These are phyloP conservation scores for Moricandia arvensis DNA, from an alignment of 345 rosid species.

Conservation along the genomic window DNA sequence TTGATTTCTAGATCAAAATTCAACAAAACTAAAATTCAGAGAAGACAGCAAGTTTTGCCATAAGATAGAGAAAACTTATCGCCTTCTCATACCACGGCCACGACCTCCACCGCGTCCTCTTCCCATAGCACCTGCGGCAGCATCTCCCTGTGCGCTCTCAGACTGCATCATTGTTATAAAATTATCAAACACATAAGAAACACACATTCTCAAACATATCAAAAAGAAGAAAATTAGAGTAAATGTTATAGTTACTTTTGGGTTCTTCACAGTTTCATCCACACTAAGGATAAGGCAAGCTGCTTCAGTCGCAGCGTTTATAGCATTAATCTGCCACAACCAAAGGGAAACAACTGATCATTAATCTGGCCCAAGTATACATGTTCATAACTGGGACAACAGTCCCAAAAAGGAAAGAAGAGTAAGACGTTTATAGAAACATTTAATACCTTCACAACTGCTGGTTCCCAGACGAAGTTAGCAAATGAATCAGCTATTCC, in stretches of 20 bases:
- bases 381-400: too few relatives aligned
- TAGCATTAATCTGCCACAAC: too few relatives aligned
- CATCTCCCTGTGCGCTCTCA: slow-evolving; percentile 97
- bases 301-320: too few relatives aligned
- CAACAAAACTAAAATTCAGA: slow-evolving; percentile 19
- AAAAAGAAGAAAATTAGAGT: too few relatives aligned
- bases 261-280: too few relatives aligned
- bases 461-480: slow-evolving; percentile 99
- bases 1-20: slow-evolving; percentile 21
- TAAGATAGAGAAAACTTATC: slow-evolving; percentile 44
- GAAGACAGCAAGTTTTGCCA: slow-evolving; percentile 11
- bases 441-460: slow-evolving; percentile 97
- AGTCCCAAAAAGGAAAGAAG: too few relatives aligned
- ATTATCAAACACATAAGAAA: background rate
- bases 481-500: slow-evolving; percentile 96
- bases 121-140: slow-evolving; percentile 88
- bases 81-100: slow-evolving; percentile 96
- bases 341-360: too few relatives aligned
- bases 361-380: too few relatives aligned
- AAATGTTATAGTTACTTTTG: too few relatives aligned
- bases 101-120: slow-evolving; percentile 89
- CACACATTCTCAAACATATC: too few relatives aligned
- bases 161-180: slow-evolving; percentile 50
- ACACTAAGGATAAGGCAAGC: too few relatives aligned
- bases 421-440: too few relatives aligned